Evolutionary conservation across 140 eudicot species (phyloP).

Genomic region (Oenanthe javanica): DNA sequence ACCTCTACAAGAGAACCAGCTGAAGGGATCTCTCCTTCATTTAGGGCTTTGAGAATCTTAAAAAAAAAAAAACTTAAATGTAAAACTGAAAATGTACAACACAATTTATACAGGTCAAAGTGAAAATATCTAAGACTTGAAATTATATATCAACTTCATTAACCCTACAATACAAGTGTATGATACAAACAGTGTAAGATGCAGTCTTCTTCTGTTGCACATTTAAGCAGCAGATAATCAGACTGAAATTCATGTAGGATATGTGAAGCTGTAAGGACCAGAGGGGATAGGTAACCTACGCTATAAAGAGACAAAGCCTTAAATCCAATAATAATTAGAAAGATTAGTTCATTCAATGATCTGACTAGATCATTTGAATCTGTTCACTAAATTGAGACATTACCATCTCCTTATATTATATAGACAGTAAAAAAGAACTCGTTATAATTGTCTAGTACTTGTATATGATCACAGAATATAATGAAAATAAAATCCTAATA

Average conservation of each 20-base stretch:
- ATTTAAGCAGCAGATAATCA: not conserved
- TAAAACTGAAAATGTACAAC: not conserved
- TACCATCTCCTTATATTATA: not conserved
- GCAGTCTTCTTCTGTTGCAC: not conserved
- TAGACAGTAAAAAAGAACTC: not conserved
- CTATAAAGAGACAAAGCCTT: not conserved
- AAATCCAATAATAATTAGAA: not conserved
- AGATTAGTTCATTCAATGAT: not conserved
- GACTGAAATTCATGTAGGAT: no score
- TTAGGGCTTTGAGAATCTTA: conserved; percentile 88
- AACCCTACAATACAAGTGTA: not conserved
- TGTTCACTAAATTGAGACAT: not conserved
- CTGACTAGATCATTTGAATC: not conserved
- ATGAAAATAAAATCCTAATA: not conserved
- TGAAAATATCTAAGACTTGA: not conserved
- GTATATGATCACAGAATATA: not conserved
- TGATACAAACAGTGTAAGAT: not conserved
- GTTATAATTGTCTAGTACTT: not conserved
- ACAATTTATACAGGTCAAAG: not conserved
- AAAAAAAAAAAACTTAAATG: not conserved
- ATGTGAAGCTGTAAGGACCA: no score
- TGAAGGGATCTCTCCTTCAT: conserved; percentile 96
- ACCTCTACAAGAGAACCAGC: conserved; percentile 98
- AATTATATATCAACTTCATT: not conserved
- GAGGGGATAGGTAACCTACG: not conserved